Base-by-base conservation (phyloP, 306 rosid species). In the Hippophae gyantsensis region DNA sequence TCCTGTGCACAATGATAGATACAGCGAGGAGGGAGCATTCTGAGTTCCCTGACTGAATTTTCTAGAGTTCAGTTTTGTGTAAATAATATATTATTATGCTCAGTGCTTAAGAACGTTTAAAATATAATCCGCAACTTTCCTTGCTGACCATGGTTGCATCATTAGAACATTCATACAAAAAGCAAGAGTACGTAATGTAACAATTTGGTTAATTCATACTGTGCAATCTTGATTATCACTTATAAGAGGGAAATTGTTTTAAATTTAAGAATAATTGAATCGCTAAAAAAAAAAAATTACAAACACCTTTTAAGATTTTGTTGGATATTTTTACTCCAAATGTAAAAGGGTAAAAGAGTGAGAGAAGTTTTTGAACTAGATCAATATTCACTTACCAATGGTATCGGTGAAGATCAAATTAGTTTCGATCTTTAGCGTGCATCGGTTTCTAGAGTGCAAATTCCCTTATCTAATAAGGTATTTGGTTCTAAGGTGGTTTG, bases 11-110 rank as follows among this genome's bases (percentile, higher is more conserved):
- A 54, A 92, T 88, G 99, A 54, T 58, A 59, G 89, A 84, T 58
- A 86, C 97, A 40, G 97, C 94, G 6, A 77, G 67, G 74, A 78
- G 92, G 77, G 95, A 87, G 72, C 81, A 80, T 18, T 78, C 86
- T 59, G 98, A 92, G 82, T 84, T 92, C 60, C 95, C 84, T 38
- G 88, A 88, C 57, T 88, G 82, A 82, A 55, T 52, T 56, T 46
- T 10, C 62, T n/a, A 54, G n/a, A 10, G n/a, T 59, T 47, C 42
- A 13, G 25, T 6, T 40, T 62, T 63, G 50, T 71, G 75, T 64
- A 42, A 48, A 52, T 56, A 40, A 18, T 54, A 57, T 54, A 64
- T 32, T 48, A 10, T 13, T 9, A 43, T 6, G 42, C 48, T 8
- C 56, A 8, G 32, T 43, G 49, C 64, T 49, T 7, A 9, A 6